Conservation (phyloP, 495 filamentous ascomycete genomes). For the Evernia prunastri region DNA sequence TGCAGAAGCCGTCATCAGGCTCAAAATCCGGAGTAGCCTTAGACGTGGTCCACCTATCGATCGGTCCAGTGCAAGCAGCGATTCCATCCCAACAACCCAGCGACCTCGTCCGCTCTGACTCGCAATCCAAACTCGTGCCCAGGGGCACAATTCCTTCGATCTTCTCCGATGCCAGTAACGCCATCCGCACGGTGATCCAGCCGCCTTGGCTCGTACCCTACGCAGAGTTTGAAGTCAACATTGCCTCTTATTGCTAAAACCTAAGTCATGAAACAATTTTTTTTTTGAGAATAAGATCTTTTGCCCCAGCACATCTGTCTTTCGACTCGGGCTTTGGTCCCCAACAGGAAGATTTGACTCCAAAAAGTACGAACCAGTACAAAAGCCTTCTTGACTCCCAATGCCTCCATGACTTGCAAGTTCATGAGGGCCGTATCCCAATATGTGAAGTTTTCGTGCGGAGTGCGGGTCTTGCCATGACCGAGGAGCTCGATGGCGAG, state of each 20-base stretch:
- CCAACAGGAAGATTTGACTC: no score
- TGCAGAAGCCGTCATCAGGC: slow-evolving; percentile 47
- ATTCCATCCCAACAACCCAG: slow-evolving; percentile 54
- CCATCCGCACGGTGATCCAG: slow-evolving; percentile 56
- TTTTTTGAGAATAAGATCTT: no score
- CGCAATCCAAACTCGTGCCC: slow-evolving; percentile 57
- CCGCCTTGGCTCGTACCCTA: slow-evolving; percentile 61
- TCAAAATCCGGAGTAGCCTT: slow-evolving; percentile 46
- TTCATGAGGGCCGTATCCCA: slow-evolving; percentile 49
- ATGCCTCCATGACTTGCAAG: slow-evolving; percentile 43
- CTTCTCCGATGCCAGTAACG: slow-evolving; percentile 54
- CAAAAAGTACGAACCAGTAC: no score
- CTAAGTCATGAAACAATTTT: no score
- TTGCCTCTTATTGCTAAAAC: no score
- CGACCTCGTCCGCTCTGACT: slow-evolving; percentile 46
- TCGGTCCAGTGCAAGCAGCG: slow-evolving; percentile 35
- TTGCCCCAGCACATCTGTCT: no score
- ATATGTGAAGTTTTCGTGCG: slow-evolving; percentile 42
- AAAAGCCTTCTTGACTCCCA: slow-evolving; percentile 52
- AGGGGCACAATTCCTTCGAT: slow-evolving; percentile 54
- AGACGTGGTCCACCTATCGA: slow-evolving; percentile 42
- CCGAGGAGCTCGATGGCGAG: slow-evolving; percentile 47
- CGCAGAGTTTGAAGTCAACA: no score
- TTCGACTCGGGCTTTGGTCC: no score
- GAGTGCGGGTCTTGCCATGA: slow-evolving; percentile 43